Evolutionary conservation across 371 early-diverging fungal genomes (phyloP).

Genomic region (Sporodiniella umbellata): DNA sequence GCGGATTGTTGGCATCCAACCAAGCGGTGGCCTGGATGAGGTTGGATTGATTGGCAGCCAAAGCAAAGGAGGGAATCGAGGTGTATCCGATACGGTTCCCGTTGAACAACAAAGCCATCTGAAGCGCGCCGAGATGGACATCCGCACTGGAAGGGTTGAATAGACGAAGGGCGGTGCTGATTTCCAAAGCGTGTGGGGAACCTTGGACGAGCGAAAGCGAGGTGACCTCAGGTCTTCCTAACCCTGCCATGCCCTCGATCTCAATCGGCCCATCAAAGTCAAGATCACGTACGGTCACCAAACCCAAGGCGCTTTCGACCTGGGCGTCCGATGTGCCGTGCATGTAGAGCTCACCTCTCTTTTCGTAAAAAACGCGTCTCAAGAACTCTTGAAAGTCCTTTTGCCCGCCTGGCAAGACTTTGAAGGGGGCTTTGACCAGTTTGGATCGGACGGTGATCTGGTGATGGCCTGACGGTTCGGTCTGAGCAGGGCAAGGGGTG

Average conservation of each 20-base stretch:
- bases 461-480: conserved; percentile 7
- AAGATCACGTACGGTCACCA: conserved; percentile 31
- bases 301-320: conserved; percentile 40
- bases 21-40: conserved; percentile 16
- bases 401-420: conserved; percentile 36
- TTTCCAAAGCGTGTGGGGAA: conserved; percentile 26
- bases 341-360: conserved; percentile 28
- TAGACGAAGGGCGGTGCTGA: conserved; percentile 20
- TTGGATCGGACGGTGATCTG: conserved; percentile 26
- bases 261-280: conserved; percentile 41
- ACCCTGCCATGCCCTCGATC: conserved; percentile 32
- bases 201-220: conserved; percentile 30
- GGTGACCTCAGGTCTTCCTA: conserved; percentile 32
- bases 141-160: conserved; percentile 40
- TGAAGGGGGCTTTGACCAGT: conserved; percentile 34
- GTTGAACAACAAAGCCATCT: conserved; percentile 24
- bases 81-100: conserved; percentile 33
- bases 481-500: conserved; percentile 30
- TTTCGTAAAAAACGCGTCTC: conserved; percentile 12
- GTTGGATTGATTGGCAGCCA: conserved; percentile 23
- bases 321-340: conserved; percentile 36
- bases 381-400: conserved; percentile 37
- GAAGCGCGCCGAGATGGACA: conserved; percentile 34
- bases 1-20: conserved; percentile 12
- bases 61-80: conserved; percentile 22